phyloP scores from a whole-genome alignment of 805 yeast genomes.

The Spencermartinsiella europaea region DNA sequence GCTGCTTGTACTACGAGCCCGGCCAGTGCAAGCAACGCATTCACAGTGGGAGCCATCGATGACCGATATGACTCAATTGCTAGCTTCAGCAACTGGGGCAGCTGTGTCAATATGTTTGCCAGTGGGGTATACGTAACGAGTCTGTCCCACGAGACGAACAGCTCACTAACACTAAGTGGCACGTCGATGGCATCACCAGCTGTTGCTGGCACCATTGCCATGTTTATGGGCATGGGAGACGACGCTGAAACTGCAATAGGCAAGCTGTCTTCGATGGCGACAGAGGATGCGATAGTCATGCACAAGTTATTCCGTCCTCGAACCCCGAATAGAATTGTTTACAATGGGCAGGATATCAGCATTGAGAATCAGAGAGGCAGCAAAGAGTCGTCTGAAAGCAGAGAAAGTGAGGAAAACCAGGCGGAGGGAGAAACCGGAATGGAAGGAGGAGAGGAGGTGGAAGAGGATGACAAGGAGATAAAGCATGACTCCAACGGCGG shows the following conservation, averaged over 20 bases:
- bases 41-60: conserved; percentile 87
- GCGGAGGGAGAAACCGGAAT: conserved; percentile 55
- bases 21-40: conserved; percentile 66
- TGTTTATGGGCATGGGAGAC: conserved; percentile 30
- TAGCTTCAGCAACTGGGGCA: conserved; percentile 81
- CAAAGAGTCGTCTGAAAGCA: no score
- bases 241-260: conserved; percentile 22
- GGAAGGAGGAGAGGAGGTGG: neutral
- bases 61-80: conserved; percentile 67
- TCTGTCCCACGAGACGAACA: conserved; percentile 21
- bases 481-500: neutral
- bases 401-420: no score
- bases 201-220: conserved; percentile 27
- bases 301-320: conserved; percentile 24
- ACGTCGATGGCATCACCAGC: conserved; percentile 31
- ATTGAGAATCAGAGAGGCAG: conserved; percentile 42
- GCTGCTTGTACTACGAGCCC: conserved; percentile 83
- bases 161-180: conserved; percentile 23
- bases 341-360: conserved; percentile 34
- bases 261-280: conserved; percentile 20
- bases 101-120: conserved; percentile 79
- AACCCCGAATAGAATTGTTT: conserved; percentile 25
- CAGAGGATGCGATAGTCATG: conserved; percentile 25
- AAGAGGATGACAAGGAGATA: neutral
- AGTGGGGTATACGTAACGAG: conserved; percentile 62